Evolutionary conservation across 2,329 filamentous ascomycete genomes (phyloP).

Genomic region (Aspergillus versicolor): DNA sequence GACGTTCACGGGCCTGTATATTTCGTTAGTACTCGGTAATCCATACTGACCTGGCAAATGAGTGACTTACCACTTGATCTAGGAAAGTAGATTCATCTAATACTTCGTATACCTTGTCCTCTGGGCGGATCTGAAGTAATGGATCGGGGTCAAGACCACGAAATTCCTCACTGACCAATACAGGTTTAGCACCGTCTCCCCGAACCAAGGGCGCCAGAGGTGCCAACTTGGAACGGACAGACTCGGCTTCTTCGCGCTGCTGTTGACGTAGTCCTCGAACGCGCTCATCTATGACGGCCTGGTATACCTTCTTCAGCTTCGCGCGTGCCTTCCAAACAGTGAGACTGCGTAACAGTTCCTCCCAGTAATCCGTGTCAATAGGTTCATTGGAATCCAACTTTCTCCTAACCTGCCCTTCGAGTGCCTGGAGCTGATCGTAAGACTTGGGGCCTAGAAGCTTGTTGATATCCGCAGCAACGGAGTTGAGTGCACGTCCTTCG

Average conservation of each 20-base stretch:
- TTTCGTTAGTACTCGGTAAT: conserved; percentile 12
- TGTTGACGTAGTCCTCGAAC: conserved; percentile 65
- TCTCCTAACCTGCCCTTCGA: conserved; percentile 81
- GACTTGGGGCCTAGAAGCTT: conserved; percentile 81
- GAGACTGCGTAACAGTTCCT: conserved; percentile 81
- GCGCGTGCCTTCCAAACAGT: conserved; percentile 90
- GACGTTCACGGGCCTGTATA: conserved; percentile 53
- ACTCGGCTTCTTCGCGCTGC: conserved; percentile 66
- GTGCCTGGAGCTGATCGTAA: conserved; percentile 77
- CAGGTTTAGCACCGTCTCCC: conserved; percentile 8
- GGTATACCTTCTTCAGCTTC: conserved; percentile 74
- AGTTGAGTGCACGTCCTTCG: conserved; percentile 74
- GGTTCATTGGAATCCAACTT: conserved; percentile 88
- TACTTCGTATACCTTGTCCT: conserved; percentile 62
- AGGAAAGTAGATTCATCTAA: conserved; percentile 61
- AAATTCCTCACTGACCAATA: conserved; percentile 33
- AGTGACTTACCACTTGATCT: conserved; percentile 50
- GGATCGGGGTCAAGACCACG: conserved; percentile 63
- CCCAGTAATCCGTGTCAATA: conserved; percentile 97
- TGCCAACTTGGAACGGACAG: conserved; percentile 54
- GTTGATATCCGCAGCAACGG: conserved; percentile 85
- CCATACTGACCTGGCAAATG: not conserved
- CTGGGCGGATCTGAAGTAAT: conserved; percentile 60
- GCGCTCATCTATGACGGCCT: conserved; percentile 70
- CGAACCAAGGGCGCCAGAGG: conserved; percentile 45